A percentile compares a stretch with the other conserved stretches of the same genome.
These are phyloP conservation scores for Russula lepida DNA, from an alignment of 768 basidiomycete genomes.

Conservation along the genomic window DNA sequence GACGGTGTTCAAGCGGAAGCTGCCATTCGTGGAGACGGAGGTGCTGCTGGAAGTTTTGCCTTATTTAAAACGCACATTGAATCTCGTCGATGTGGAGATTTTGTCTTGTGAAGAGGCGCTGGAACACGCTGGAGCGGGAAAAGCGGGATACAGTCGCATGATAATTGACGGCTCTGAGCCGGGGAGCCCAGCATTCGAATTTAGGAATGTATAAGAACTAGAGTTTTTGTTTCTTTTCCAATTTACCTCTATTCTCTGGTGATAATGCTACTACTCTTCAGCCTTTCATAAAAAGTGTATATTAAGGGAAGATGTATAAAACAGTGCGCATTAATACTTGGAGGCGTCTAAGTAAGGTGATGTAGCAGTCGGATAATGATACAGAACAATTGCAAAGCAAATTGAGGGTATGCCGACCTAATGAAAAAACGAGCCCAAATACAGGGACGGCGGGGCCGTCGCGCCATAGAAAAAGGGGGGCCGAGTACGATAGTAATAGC, in stretches of 20 bases:
- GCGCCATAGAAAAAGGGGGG: too few species aligned
- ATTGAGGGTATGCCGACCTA: not conserved
- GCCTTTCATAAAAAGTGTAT: not conserved
- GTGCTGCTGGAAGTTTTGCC: conserved; percentile 64
- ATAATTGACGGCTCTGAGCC: conserved; percentile 87
- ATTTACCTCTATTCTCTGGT: not conserved
- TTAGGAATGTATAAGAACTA: conserved; percentile 54
- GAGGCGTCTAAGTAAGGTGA: not conserved
- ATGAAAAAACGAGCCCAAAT: too few species aligned
- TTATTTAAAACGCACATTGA: conserved; percentile 73
- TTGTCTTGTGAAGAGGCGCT: conserved; percentile 60
- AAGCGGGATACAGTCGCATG: conserved; percentile 50
- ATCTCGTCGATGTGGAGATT: conserved; percentile 62
- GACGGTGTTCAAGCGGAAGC: conserved; percentile 70
- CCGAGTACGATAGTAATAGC: too few species aligned
- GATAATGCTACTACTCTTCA: not conserved
- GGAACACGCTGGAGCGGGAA: conserved; percentile 34
- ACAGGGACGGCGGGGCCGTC: not conserved
- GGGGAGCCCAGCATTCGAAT: conserved; percentile 78
- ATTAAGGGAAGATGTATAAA: not conserved
- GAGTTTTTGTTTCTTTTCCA: not conserved
- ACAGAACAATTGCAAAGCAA: not conserved
- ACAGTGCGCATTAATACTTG: not conserved
- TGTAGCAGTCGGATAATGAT: not conserved
- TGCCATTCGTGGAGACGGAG: conserved; percentile 76